phyloP scores from a whole-genome alignment of 2,329 filamentous ascomycete species.

The Xylaria polymorpha region DNA sequence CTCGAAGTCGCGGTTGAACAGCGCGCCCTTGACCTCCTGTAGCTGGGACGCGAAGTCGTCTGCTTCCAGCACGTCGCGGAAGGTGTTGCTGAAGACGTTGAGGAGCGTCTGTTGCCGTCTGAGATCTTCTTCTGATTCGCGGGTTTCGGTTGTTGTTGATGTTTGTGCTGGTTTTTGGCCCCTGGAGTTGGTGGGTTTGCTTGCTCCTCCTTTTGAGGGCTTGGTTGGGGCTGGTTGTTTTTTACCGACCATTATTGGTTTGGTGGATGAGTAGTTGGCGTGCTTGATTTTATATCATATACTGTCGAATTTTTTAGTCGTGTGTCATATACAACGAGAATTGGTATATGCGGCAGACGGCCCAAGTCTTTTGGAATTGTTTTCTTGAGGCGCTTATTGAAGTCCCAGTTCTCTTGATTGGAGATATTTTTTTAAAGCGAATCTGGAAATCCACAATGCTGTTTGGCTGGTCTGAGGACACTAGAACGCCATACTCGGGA shows the following conservation, averaged over 20 bases:
- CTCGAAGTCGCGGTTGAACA: constrained; percentile 87
- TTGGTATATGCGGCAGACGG: not conserved
- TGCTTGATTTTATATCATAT: not conserved
- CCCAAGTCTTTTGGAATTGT: not conserved
- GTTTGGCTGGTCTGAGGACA: not conserved
- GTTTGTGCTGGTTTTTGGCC: constrained; percentile 12
- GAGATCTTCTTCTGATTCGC: constrained; percentile 20
- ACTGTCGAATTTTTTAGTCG: not conserved
- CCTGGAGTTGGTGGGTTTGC: constrained; percentile 9
- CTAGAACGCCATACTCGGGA: not conserved
- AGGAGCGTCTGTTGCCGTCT: constrained; percentile 43
- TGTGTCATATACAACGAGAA: not conserved
- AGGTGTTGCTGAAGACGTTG: constrained; percentile 57
- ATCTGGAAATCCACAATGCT: constrained; percentile 12
- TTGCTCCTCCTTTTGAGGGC: constrained; percentile 20
- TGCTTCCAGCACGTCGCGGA: constrained; percentile 62
- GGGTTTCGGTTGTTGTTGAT: constrained; percentile 1
- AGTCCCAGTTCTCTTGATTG: not conserved
- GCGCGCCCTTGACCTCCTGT: constrained; percentile 85
- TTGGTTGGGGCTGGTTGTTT: constrained; percentile 27
- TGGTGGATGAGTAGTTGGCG: not conserved
- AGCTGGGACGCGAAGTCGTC: constrained; percentile 66
- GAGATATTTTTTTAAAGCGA: constrained; percentile 14
- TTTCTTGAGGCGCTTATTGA: not conserved
- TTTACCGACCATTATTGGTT: constrained; percentile 19